These are phyloP conservation scores for Exobasidium rhododendri DNA, from an alignment of 1,284 basidiomycete species.

Conservation along the genomic window DNA sequence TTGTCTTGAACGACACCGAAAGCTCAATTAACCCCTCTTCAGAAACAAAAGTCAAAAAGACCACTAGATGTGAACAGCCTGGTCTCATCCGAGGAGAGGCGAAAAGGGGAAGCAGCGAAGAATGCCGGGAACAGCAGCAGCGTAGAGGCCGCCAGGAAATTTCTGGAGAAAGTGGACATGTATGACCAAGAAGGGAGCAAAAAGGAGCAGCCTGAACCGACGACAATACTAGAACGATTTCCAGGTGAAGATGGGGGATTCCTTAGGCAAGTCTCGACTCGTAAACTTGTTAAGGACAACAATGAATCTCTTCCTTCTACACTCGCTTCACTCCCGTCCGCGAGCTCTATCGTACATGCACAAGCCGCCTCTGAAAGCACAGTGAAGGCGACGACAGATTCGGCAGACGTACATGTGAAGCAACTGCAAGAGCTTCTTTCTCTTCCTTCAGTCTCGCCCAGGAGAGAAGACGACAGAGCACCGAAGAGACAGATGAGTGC, in stretches of 20 bases:
- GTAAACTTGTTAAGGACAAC: background rate
- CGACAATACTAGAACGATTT: background rate
- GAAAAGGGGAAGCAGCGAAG: background rate
- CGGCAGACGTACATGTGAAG: no score
- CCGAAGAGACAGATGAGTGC: no score
- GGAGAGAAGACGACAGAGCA: no score
- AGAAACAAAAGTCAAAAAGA: background rate
- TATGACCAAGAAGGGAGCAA: background rate
- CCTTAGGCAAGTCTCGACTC: background rate
- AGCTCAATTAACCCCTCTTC: no score
- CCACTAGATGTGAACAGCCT: background rate
- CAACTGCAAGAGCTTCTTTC: no score
- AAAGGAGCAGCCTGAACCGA: background rate
- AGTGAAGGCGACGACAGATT: no score
- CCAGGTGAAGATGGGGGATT: slow-evolving; percentile 1
- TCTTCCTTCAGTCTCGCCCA: no score
- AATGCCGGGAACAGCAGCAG: background rate
- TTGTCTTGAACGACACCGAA: no score
- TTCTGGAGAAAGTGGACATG: slow-evolving; percentile 1
- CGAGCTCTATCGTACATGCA: no score
- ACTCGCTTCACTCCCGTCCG: no score
- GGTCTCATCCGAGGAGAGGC: background rate
- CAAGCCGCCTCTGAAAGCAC: no score
- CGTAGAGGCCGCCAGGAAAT: slow-evolving; percentile 4
- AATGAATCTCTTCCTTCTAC: no score